Evolutionary conservation across 2,329 filamentous ascomycete genomes (phyloP), one percentile per base, ranked within the genome.

Genomic region (Aplosporella prunicola): DNA sequence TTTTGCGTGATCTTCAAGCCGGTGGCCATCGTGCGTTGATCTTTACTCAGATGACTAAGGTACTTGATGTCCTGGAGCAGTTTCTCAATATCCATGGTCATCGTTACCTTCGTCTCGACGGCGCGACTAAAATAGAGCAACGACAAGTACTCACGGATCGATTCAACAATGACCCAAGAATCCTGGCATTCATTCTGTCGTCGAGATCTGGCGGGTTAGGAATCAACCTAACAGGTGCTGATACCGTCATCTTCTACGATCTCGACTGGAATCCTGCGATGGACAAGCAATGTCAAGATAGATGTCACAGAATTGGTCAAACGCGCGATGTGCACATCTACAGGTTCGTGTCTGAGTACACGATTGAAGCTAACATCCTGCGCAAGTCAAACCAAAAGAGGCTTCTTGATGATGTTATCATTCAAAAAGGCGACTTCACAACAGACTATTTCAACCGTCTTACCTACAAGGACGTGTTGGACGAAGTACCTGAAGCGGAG

Each of bases 251-350:
- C 47, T 98, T 98, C 61, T 98, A 96, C 62, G 91, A 98, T 53
- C 79, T 96, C 42, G 91, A 98, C 57, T 98, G 93, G 93, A 98
- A 98, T 52, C 91, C 91, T 0, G 91, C 93, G 35, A 98, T 98
- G 91, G 91, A 98, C 66, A 94, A 94, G 61, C 91, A 98, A 61
- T 98, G 91, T 52, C 93, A 98, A 63, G 93, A 98, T 58, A 78
- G 91, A 51, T 93, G 86, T 51, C 91, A 98, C 63, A 85, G 91
- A 47, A 98, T 98, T 48, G 91, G 91, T 2, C 91, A 98, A 60
- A 96, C 91, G 1, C 80, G 91, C 20, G 91, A 98, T 56, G 91
- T 98, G 20, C 89, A 96, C 58, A 96, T 98, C 42, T 98, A 96
- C 64, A 86, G 69, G 41, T 67, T 71, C 47, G 67, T 71, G 38